These are phyloP conservation scores for Ogataea populi-albae DNA, from an alignment of 805 yeast genomes.

Conservation along the genomic window DNA sequence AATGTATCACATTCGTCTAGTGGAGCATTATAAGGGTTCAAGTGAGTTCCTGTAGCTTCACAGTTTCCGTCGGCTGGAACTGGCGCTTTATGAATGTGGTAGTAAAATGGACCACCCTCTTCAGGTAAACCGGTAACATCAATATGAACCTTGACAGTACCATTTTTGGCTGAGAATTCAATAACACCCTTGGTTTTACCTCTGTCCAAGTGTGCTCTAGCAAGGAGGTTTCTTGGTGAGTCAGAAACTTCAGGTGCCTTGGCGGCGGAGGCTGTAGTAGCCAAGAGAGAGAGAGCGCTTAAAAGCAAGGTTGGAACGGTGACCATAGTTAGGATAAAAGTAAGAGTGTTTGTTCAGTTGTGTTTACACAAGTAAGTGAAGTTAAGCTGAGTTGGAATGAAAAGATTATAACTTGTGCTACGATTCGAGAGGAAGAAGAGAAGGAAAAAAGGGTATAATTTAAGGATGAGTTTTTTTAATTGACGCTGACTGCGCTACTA, in stretches of 20 bases:
- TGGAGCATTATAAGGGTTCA: slow-evolving; percentile 62
- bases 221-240: slow-evolving; percentile 50
- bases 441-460: no score
- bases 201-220: slow-evolving; percentile 55
- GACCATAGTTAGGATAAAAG: slow-evolving; percentile 21
- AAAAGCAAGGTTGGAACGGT: slow-evolving; percentile 13
- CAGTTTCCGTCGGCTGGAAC: slow-evolving; percentile 53
- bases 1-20: slow-evolving; percentile 46
- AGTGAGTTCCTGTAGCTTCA: slow-evolving; percentile 52
- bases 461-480: no score
- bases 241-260: slow-evolving; percentile 50
- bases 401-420: no score
- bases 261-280: slow-evolving; percentile 28
- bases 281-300: slow-evolving; percentile 11
- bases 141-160: slow-evolving; percentile 61
- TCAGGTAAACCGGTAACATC: slow-evolving; percentile 69
- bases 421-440: no score
- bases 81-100: slow-evolving; percentile 62
- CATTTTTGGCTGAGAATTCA: slow-evolving; percentile 58
- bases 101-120: slow-evolving; percentile 63
- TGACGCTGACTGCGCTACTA: no score
- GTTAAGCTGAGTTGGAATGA: no score
- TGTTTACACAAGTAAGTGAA: no score
- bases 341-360: no score
- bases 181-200: slow-evolving; percentile 48